Evolutionary conservation across 148 eudicot genomes (phyloP).

Genomic region (Simmondsia chinensis): DNA sequence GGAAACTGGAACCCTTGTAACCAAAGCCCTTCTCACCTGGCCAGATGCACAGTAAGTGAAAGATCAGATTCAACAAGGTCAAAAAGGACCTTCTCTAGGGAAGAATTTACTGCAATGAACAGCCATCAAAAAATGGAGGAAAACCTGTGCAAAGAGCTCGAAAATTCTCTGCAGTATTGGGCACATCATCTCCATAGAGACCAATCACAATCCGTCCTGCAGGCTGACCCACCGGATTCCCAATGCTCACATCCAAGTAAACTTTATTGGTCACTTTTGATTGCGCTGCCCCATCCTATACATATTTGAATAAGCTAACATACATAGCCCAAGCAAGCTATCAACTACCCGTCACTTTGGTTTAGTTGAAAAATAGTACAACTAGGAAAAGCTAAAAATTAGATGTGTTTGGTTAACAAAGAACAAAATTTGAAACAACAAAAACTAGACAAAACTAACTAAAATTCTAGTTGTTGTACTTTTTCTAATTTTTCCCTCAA

Average conservation of each 20-base stretch:
- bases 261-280: conserved; percentile 79
- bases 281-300: conserved; percentile 52
- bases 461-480: too few relatives aligned
- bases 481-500: too few relatives aligned
- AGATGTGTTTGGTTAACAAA: too few relatives aligned
- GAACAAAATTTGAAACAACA: too few relatives aligned
- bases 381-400: too few relatives aligned
- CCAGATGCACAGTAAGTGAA: not conserved
- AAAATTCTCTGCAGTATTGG: conserved; percentile 86
- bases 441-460: too few relatives aligned
- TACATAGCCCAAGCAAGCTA: not conserved
- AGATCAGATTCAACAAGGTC: not conserved
- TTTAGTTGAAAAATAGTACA: too few relatives aligned
- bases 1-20: conserved; percentile 47
- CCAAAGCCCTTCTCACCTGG: conserved; percentile 48
- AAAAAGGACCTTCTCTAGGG: too few relatives aligned
- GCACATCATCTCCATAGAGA: conserved; percentile 85
- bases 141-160: conserved; percentile 97
- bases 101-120: too few relatives aligned
- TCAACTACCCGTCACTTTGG: not conserved
- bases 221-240: conserved; percentile 79
- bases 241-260: conserved; percentile 76
- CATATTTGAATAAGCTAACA: too few relatives aligned
- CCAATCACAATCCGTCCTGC: conserved; percentile 93
- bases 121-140: not conserved